Base-by-base conservation (phyloP, 371 early-diverging fungal genomes). In the Mucor velutinosus region DNA sequence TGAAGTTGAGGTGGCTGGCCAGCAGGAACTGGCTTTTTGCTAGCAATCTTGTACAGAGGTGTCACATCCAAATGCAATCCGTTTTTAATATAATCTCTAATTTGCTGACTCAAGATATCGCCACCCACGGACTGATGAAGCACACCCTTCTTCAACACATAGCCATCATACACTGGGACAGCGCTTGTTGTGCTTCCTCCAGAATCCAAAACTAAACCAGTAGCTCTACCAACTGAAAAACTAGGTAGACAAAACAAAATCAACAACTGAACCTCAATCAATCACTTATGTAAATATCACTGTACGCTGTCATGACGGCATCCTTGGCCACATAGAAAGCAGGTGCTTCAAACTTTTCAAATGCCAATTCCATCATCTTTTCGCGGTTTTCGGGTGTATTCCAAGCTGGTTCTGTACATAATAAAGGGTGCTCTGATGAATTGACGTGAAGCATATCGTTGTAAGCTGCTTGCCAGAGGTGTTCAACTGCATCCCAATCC, bases 131-230 rank as follows among this genome's bases (percentile, higher is more conserved):
- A 76, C 67, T 93, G 92, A 51, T 90, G 88, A 70, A 87, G 78
- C 17, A 96, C 86, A 72, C 93, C 95, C 83, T 97, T 96, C 59
- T 94, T 93, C 47, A 99, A 74, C 4, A 94, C 94, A 75, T 93
- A 97, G 33, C 99, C 99, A 68, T 99, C 99, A 71, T 88, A 93
- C 0, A 99, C 98, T 19, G 99, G 98, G 0, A 94, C 93, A 4
- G 91, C 97, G 70, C 93, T 93, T 3, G 97, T 94, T 60, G 80
- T 81, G 32, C 90, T 86, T 64, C 90, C 95, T 12, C 99, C 99
- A 14, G 93, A 92, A 72, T 97, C 97, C 58, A 99, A 73, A 32
- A 99, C 96, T 35, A 99, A 82, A 11, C 92, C 96, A 12, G 95
- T 94, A 17, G 94, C 85, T 61, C 89, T 81, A 45, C 99, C 99